These are phyloP conservation scores for Suillus paluster DNA, from an alignment of 768 basidiomycete genomes.

Conservation along the genomic window DNA sequence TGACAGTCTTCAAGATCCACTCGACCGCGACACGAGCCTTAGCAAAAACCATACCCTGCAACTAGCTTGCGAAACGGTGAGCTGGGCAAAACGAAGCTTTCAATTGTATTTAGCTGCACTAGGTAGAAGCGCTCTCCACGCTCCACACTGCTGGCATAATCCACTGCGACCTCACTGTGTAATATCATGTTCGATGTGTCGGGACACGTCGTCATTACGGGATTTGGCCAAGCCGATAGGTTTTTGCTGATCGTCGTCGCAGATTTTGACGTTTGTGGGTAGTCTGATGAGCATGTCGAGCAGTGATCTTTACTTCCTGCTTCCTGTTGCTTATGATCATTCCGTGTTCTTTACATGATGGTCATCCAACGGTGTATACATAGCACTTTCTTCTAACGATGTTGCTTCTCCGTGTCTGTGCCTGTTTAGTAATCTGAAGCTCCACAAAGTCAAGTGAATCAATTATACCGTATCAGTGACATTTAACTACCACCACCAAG, in stretches of 20 bases:
- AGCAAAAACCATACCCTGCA: slow-evolving; percentile 42
- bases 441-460: too few species aligned
- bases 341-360: too few species aligned
- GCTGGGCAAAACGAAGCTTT: slow-evolving; percentile 11
- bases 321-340: too few species aligned
- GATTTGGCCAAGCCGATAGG: slow-evolving; percentile 48
- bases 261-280: too few species aligned
- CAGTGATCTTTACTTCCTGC: too few species aligned
- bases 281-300: too few species aligned
- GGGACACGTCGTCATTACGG: slow-evolving; percentile 52
- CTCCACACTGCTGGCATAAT: slow-evolving; percentile 52
- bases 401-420: too few species aligned
- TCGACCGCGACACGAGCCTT: slow-evolving; percentile 40
- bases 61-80: slow-evolving; percentile 55
- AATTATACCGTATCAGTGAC: too few species aligned
- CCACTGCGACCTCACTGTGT: slow-evolving; percentile 51
- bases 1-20: slow-evolving; percentile 35
- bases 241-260: too few species aligned
- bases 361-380: too few species aligned
- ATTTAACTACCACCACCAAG: neutral
- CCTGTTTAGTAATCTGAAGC: too few species aligned
- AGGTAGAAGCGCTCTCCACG: slow-evolving; percentile 45
- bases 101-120: neutral
- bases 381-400: too few species aligned
- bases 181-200: slow-evolving; percentile 46